Base-by-base conservation (phyloP, 805 yeast genomes). In the Danielia reshetovae region DNA sequence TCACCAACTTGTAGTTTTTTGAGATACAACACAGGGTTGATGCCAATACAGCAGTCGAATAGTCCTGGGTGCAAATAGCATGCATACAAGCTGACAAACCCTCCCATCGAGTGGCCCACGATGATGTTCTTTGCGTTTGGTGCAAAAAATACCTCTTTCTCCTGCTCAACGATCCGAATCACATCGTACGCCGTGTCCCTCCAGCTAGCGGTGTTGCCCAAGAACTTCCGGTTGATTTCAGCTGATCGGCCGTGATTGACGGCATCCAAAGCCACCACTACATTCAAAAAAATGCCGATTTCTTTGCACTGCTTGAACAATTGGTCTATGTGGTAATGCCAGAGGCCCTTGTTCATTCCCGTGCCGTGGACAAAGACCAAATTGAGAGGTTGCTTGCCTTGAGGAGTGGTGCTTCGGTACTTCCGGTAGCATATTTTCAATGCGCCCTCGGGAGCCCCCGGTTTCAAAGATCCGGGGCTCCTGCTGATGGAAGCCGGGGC, bases 71-170 rank as follows among this genome's bases (percentile, higher is more conserved):
- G 27, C 11, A 40, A 17, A 26, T 18, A 36, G 5, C 27, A 23
- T 22, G 32, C 11, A 13, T 28, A 27, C 19, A 43, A 16, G 16
- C 36, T 7, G 9, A 34, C 24, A 23, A 26, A 34, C 10, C 48
- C 50, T 2, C 48, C 48, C 46, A 46, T 40, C 12, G 48, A 43
- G 26, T 46, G 50, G 7, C 50, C 50, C 4, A 46, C 30, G 7
- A 40, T 18, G 8, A 46, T 32, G 35, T 40, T 43, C 8, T 34
- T 11, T 11, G 14, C 27, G 13, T 32, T 25, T 9, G 16, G 27
- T 10, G 17, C 18, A 16, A 36, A 21, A n/a, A 36, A 36, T 6
- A 18, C 25, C 12, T 22, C 34, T 8, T 10, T 18, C 25, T 32
- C 43, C 21, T 40, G 40, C 9, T 34, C 17, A 9, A 19, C 27